Conservation (phyloP, 768 basidiomycete species). For the Phaeolepiota aurea region DNA sequence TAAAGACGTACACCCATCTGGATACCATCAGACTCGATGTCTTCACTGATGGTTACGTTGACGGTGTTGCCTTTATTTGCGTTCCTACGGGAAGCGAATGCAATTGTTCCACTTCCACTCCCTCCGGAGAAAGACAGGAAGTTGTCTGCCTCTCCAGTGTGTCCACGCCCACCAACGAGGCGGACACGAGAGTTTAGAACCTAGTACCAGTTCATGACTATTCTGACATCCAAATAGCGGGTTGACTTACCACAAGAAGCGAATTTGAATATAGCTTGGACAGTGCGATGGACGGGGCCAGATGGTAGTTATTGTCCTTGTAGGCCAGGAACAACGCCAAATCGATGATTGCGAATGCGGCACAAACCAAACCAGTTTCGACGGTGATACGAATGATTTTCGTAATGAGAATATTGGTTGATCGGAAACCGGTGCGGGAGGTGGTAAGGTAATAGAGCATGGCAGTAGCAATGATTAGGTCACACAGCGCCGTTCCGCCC, state of each 20-base stretch:
- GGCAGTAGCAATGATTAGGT: slow-evolving; percentile 12
- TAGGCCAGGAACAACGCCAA: slow-evolving; percentile 12
- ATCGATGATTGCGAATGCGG: slow-evolving; percentile 14
- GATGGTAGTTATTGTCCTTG: slow-evolving; percentile 14
- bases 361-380: slow-evolving; percentile 15
- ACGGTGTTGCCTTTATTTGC: too few relatives aligned
- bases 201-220: background rate
- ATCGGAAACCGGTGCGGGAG: slow-evolving; percentile 12
- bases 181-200: slow-evolving; percentile 2
- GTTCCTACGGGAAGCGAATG: too few relatives aligned
- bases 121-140: background rate
- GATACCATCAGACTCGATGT: too few relatives aligned
- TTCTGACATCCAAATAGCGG: background rate
- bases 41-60: too few relatives aligned
- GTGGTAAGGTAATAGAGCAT: slow-evolving; percentile 14
- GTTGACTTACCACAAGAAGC: slow-evolving; percentile 2
- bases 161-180: background rate
- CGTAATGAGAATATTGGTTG: slow-evolving; percentile 10
- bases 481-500: slow-evolving; percentile 13
- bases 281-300: slow-evolving; percentile 12
- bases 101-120: too few relatives aligned
- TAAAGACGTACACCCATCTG: too few relatives aligned
- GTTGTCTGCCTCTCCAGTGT: background rate
- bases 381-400: slow-evolving; percentile 14
- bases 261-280: slow-evolving; percentile 17